Evolutionary conservation across 1,139 yeast species (phyloP).

Genomic region (Geotrichum klebahnii): DNA sequence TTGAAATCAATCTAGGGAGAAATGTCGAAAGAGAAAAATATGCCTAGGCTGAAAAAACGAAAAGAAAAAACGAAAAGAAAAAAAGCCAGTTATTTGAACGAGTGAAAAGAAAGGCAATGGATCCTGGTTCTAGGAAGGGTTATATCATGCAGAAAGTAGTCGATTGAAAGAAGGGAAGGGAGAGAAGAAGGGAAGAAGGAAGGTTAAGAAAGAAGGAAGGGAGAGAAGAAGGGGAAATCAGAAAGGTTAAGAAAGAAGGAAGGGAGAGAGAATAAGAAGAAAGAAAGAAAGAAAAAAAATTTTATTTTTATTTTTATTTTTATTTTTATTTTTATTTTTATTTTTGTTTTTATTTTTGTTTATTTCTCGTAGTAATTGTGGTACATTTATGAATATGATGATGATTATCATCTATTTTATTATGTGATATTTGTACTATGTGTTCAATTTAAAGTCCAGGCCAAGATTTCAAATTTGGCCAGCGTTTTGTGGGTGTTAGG

Average conservation of each 20-base stretch:
- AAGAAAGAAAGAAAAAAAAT: neutral
- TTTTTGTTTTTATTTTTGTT: neutral
- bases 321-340: neutral
- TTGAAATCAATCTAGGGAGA: neutral
- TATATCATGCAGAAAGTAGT: neutral
- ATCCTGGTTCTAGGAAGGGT: neutral
- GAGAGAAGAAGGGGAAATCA: neutral
- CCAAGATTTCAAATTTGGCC: too few species aligned
- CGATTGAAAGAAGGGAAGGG: neutral
- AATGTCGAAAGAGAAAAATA: neutral
- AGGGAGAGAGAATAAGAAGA: slow-evolving; percentile 3
- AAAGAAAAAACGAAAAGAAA: neutral
- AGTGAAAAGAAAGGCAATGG: neutral
- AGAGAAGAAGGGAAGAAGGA: slow-evolving; percentile 5
- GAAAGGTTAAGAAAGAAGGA: neutral
- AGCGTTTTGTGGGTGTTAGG: neutral
- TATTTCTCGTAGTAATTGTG: too few species aligned
- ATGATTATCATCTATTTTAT: too few species aligned
- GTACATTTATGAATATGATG: too few species aligned
- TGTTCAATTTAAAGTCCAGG: too few species aligned
- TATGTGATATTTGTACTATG: too few species aligned
- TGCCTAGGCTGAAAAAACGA: slow-evolving; percentile 2
- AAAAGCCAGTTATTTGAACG: neutral
- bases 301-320: neutral
- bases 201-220: neutral